Base-by-base conservation (phyloP, 2,329 filamentous ascomycete species). In the Phialophora tarda region DNA sequence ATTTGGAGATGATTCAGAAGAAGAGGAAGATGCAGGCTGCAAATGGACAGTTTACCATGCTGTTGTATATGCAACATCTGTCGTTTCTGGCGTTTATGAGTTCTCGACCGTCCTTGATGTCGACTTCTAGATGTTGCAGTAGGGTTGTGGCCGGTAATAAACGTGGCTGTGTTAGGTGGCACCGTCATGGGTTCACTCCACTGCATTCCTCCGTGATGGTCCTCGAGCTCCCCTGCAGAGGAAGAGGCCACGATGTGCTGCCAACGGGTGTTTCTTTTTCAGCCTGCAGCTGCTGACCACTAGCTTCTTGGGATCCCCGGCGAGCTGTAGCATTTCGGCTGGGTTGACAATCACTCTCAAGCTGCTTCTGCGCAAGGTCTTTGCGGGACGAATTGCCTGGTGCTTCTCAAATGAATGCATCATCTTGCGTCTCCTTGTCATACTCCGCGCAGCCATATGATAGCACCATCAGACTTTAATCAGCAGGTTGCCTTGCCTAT, bases 401-500 rank as follows among this genome's bases (percentile, higher is more conserved):
- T 44, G 38, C 17, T n/a, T 44, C 4, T 44, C 38, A 44, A 44
- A 17, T 44, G 38, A 44, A 44, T 3, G 48, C 48, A 12, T 26
- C 48, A 53, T 14, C 48, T 28, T 26, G 48, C 21, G 12, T 2
- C 6, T 26, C 7, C 38, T n/a, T 17, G 17, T 44, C 38, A 44
- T 44, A 44, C 6, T 26, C 48, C 21, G 21, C 26, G 21, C 23
- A 26, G 23, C 48, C 23, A 51, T 2, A 12, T 17, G 3, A 17
- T 28, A 51, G 23, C 23, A 10, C 24, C 21, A 10, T 63, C 26
- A 68, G 26, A 70, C 65, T 53, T 68, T 70, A 44, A 72, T 58
- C 38, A 66, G 48, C 6, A 74, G 64, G 50, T 65, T 67, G 3
- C 71, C 68, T 67, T 83, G 85, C 75, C 85, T 86, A 66, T 87